phyloP scores from a whole-genome alignment of 176 grass and related monocot genomes.

The Ensete glaucum region DNA sequence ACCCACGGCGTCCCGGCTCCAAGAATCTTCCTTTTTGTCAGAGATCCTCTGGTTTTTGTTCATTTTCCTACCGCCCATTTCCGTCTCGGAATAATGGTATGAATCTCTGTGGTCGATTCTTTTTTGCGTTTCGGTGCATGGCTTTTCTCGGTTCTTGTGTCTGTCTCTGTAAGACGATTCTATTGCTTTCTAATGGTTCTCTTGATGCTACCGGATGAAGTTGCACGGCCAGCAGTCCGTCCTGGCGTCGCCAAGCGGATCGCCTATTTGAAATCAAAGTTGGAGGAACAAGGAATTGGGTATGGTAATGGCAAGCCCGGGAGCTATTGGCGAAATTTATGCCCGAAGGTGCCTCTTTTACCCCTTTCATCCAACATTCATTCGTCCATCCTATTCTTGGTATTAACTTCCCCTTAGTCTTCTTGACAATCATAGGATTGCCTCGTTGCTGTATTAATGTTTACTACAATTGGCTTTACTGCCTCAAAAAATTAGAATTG shows the following conservation, averaged over 20 bases:
- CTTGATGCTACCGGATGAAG: conserved; percentile 12
- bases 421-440: not conserved
- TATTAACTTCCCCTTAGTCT: not conserved
- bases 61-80: not conserved
- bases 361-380: not conserved
- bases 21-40: not conserved
- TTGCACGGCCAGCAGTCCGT: not conserved
- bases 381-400: not conserved
- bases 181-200: not conserved
- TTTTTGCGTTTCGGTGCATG: not conserved
- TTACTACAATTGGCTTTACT: too few species aligned
- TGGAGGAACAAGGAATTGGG: conserved; percentile 46
- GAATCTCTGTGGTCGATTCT: not conserved
- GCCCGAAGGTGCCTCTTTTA: conserved; percentile 41
- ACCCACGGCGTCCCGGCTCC: not conserved
- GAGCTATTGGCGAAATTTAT: conserved; percentile 18
- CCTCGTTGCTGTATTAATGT: too few species aligned
- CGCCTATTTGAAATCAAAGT: conserved; percentile 21
- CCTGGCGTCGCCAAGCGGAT: conserved; percentile 6
- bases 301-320: conserved; percentile 30
- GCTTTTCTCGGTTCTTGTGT: too few species aligned
- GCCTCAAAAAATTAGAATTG: too few species aligned
- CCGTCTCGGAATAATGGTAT: not conserved
- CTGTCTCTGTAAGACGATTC: not conserved
- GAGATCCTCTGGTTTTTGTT: conserved; percentile 4